phyloP scores from a whole-genome alignment of 2,329 filamentous ascomycete species.

The Cladophialophora yegresii region DNA sequence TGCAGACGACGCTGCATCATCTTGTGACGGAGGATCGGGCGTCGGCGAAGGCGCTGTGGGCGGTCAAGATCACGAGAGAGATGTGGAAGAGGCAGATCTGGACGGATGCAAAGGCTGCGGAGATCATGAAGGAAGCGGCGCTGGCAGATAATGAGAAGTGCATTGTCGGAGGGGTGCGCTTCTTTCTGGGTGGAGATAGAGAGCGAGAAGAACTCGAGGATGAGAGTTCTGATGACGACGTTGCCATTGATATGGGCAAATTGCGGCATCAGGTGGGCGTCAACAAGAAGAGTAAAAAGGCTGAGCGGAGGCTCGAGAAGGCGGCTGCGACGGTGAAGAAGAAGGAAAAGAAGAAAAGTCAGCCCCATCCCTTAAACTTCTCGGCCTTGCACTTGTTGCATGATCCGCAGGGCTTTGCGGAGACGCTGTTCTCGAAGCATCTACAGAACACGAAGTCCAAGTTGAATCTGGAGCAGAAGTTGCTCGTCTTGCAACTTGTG shows the following conservation, averaged over 20 bases:
- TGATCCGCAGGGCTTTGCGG: slow-evolving; percentile 91
- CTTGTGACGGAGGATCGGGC: slow-evolving; percentile 81
- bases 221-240: slow-evolving; percentile 75
- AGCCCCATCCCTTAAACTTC: slow-evolving; percentile 89
- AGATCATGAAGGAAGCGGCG: slow-evolving; percentile 94
- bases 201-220: slow-evolving; percentile 92
- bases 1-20: slow-evolving; percentile 92
- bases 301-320: slow-evolving; percentile 73
- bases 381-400: slow-evolving; percentile 91
- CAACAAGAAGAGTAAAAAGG: slow-evolving; percentile 96
- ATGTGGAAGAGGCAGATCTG: slow-evolving; percentile 96
- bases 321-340: slow-evolving; percentile 80
- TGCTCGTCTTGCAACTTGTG: slow-evolving; percentile 86
- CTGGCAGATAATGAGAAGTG: slow-evolving; percentile 93
- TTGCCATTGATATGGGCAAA: slow-evolving; percentile 73
- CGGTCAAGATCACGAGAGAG: slow-evolving; percentile 91
- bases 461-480: slow-evolving; percentile 82
- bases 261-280: slow-evolving; percentile 83
- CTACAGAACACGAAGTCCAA: slow-evolving; percentile 83
- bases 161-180: slow-evolving; percentile 79
- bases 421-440: slow-evolving; percentile 86
- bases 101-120: slow-evolving; percentile 92
- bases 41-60: slow-evolving; percentile 88
- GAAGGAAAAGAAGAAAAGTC: slow-evolving; percentile 82
- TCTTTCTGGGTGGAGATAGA: slow-evolving; percentile 95